Percentiles rank a stretch among this genome's conserved stretches.
phyloP scores from a whole-genome alignment of 2,329 filamentous ascomycete species.

The Cryphonectria nitschkei region DNA sequence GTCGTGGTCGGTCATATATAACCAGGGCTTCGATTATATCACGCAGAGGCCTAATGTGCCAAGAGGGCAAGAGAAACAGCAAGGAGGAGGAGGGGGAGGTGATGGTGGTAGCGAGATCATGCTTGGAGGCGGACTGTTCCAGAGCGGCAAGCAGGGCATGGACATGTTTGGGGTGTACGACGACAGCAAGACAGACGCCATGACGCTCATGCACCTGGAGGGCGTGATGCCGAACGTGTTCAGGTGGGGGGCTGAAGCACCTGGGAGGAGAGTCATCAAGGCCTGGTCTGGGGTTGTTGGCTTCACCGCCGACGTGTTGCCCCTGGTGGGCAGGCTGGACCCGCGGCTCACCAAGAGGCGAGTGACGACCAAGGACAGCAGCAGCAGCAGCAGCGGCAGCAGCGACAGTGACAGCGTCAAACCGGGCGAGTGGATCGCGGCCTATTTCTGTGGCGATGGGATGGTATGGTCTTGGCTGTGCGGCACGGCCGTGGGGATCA shows the following conservation, averaged over 20 bases:
- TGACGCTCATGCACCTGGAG: conserved; percentile 44
- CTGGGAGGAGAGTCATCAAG: conserved; percentile 39
- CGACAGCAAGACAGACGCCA: conserved; percentile 47
- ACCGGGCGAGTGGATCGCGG: conserved; percentile 54
- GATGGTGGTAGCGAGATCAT: conserved; percentile 49
- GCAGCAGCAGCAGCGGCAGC: conserved; percentile 1
- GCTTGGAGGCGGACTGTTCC: conserved; percentile 56
- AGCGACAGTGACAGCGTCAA: neutral
- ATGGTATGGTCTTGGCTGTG: conserved; percentile 59
- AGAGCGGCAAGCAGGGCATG: conserved; percentile 46
- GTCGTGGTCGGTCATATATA: conserved; percentile 57
- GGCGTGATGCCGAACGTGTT: conserved; percentile 50
- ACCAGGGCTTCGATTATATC: conserved; percentile 54
- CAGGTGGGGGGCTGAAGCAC: conserved; percentile 35
- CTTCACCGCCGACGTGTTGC: conserved; percentile 49
- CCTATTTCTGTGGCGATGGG: conserved; percentile 55
- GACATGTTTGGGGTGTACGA: conserved; percentile 52
- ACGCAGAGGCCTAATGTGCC: conserved; percentile 47
- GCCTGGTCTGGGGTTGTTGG: conserved; percentile 56
- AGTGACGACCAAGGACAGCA: neutral
- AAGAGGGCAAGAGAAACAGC: conserved; percentile 31
- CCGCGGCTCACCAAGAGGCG: conserved; percentile 36
- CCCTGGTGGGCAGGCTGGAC: conserved; percentile 53
- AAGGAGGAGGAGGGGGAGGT: too few species aligned
- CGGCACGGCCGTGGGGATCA: conserved; percentile 50